phyloP scores from a whole-genome alignment of 495 filamentous ascomycete genomes.

The Penicillium bovifimosum region DNA sequence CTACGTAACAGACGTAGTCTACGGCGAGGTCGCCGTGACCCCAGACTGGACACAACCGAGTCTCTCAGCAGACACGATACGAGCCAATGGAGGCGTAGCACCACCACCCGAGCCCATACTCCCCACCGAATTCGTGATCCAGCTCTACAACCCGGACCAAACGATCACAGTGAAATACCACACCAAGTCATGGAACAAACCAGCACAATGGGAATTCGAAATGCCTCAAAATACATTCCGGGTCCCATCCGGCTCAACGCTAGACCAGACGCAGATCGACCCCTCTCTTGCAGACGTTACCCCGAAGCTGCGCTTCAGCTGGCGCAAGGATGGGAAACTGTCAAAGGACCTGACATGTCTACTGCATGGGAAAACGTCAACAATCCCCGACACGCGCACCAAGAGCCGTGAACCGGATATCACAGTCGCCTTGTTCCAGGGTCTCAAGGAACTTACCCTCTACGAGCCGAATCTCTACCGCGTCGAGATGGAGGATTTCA shows the following conservation, averaged over 20 bases:
- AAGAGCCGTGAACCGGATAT: slow-evolving; percentile 92
- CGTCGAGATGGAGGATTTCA: slow-evolving; percentile 90
- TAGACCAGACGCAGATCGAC: slow-evolving; percentile 72
- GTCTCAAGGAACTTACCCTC: slow-evolving; percentile 67
- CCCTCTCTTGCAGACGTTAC: slow-evolving; percentile 62
- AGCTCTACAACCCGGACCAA: slow-evolving; percentile 94
- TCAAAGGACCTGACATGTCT: slow-evolving; percentile 78
- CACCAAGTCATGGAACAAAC: slow-evolving; percentile 69
- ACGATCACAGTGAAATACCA: slow-evolving; percentile 64
- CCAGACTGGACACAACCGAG: slow-evolving; percentile 81
- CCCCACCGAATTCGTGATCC: slow-evolving; percentile 72
- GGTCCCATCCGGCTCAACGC: slow-evolving; percentile 63
- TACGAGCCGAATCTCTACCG: slow-evolving; percentile 89
- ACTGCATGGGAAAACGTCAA: slow-evolving; percentile 67
- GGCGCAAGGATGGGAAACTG: slow-evolving; percentile 86
- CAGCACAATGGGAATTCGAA: slow-evolving; percentile 83
- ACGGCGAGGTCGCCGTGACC: slow-evolving; percentile 76
- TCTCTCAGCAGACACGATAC: slow-evolving; percentile 72
- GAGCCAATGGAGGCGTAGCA: slow-evolving; percentile 62
- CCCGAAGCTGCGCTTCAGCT: slow-evolving; percentile 78
- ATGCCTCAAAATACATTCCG: slow-evolving; percentile 84
- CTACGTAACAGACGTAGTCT: slow-evolving; percentile 73
- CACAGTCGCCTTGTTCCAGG: slow-evolving; percentile 73
- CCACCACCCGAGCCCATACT: slow-evolving; percentile 70
- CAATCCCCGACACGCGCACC: slow-evolving; percentile 53